These are phyloP conservation scores for Lepiota brunneoincarnata DNA, from an alignment of 768 basidiomycete genomes.

Conservation along the genomic window DNA sequence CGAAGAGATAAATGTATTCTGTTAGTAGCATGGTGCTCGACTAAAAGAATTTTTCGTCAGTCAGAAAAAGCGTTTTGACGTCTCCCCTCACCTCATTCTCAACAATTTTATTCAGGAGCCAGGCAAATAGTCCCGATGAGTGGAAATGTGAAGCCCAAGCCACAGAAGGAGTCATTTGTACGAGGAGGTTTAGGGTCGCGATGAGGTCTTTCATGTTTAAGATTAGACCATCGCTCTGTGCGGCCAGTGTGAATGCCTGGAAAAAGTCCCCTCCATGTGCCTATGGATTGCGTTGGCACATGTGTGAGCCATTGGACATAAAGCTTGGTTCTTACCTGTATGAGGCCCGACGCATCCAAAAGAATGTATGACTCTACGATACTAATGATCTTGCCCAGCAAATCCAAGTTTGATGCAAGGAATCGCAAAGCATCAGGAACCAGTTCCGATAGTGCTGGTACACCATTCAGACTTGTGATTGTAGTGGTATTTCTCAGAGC, in stretches of 20 bases:
- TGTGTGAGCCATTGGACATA: not conserved
- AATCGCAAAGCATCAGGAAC: conserved; percentile 62
- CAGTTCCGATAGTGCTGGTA: conserved; percentile 55
- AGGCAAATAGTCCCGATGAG: conserved; percentile 67
- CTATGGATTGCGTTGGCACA: conserved; percentile 30
- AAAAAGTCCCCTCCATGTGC: conserved; percentile 55
- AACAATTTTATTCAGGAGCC: conserved; percentile 54
- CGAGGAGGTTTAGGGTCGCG: conserved; percentile 52
- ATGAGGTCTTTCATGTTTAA: conserved; percentile 64
- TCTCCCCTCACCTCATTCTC: conserved; percentile 61
- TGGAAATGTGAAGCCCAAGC: conserved; percentile 78
- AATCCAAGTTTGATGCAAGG: conserved; percentile 66
- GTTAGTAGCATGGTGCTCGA: conserved; percentile 50
- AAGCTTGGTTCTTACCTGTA: conserved; percentile 48
- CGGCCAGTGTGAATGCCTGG: conserved; percentile 47
- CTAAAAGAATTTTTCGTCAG: conserved; percentile 6
- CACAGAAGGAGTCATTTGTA: conserved; percentile 60
- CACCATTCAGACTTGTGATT: conserved; percentile 44
- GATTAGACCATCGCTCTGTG: conserved; percentile 45
- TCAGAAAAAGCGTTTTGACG: not conserved
- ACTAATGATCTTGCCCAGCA: conserved; percentile 62
- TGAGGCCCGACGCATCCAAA: conserved; percentile 57
- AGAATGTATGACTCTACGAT: conserved; percentile 80
- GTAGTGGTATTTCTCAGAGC: conserved; percentile 64
- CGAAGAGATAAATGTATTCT: conserved; percentile 70